Evolutionary conservation across 768 basidiomycete genomes (phyloP).

Genomic region (Mycena amicta): DNA sequence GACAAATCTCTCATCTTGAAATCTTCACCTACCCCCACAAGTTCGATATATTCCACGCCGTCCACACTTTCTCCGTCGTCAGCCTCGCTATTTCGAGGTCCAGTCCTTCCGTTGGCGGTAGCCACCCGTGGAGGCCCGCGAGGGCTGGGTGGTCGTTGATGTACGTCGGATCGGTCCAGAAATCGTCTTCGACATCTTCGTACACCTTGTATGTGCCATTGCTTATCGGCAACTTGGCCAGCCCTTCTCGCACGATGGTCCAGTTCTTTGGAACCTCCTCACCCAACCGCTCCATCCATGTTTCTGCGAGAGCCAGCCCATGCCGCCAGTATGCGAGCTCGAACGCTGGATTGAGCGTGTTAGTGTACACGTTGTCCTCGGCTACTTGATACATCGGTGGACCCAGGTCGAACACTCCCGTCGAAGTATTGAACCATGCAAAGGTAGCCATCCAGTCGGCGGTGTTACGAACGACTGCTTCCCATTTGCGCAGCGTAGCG

Average conservation of each 20-base stretch:
- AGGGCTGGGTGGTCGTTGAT: conserved; percentile 63
- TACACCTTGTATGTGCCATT: conserved; percentile 56
- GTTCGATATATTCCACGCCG: conserved; percentile 55
- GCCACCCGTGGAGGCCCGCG: conserved; percentile 59
- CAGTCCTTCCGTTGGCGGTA: conserved; percentile 51
- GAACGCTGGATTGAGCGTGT: conserved; percentile 57
- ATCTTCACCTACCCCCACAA: conserved; percentile 49
- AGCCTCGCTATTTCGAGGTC: conserved; percentile 46
- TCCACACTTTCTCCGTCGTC: conserved; percentile 58
- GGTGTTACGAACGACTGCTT: conserved; percentile 49
- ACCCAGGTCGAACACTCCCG: conserved; percentile 53
- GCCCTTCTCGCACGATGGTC: conserved; percentile 44
- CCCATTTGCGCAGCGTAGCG: conserved; percentile 53
- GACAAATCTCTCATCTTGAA: neutral
- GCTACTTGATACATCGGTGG: conserved; percentile 62
- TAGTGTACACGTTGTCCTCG: conserved; percentile 58
- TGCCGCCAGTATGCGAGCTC: conserved; percentile 63
- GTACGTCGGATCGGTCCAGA: conserved; percentile 53
- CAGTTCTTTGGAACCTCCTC: conserved; percentile 44
- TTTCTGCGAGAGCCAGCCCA: conserved; percentile 49
- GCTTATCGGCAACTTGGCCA: conserved; percentile 55
- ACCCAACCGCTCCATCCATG: conserved; percentile 49
- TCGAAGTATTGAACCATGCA: conserved; percentile 52
- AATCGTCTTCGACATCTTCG: conserved; percentile 53
- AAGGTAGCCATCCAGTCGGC: conserved; percentile 65